A percentile compares a stretch with the other conserved stretches of the same genome.
These are phyloP conservation scores for Macrotyloma uniflorum DNA, from an alignment of 306 rosid species.

Conservation along the genomic window DNA sequence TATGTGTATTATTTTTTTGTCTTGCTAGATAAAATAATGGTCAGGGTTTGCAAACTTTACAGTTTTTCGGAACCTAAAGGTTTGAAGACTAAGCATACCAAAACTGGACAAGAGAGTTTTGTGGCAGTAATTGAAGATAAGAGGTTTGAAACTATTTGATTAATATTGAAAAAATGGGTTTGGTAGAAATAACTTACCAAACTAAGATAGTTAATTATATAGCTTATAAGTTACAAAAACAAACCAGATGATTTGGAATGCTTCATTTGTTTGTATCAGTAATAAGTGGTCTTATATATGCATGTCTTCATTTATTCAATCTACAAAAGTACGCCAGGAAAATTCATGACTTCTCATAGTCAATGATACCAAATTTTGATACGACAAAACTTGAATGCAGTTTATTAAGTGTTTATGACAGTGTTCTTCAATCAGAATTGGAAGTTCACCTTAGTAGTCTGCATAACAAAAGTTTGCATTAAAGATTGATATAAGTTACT, in stretches of 20 bases:
- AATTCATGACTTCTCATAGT: conserved; percentile 6
- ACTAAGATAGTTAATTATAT: conserved; percentile 3
- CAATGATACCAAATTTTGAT: conserved; percentile 15
- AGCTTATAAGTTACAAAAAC: conserved; percentile 16
- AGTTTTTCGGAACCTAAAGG: conserved; percentile 14
- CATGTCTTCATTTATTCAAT: conserved; percentile 39
- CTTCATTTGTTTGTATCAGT: conserved; percentile 32
- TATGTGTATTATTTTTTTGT: conserved; percentile 6
- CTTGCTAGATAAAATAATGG: conserved; percentile 25
- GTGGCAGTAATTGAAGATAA: not conserved
- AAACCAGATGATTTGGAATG: conserved; percentile 3
- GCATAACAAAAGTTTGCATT: not conserved
- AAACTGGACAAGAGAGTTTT: conserved; percentile 9
- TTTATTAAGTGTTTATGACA: not conserved
- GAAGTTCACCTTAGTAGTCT: not conserved
- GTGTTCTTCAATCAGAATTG: not conserved
- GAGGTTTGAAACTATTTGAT: not conserved
- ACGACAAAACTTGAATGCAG: not conserved
- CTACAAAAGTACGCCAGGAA: conserved; percentile 32
- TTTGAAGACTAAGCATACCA: not conserved
- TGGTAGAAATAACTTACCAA: not conserved
- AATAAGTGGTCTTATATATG: conserved; percentile 24
- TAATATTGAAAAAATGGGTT: conserved; percentile 5
- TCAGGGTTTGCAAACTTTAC: not conserved
- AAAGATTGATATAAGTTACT: not conserved